Evolutionary conservation across 306 rosid species (phyloP).

Genomic region (Sechiopsis laciniata): DNA sequence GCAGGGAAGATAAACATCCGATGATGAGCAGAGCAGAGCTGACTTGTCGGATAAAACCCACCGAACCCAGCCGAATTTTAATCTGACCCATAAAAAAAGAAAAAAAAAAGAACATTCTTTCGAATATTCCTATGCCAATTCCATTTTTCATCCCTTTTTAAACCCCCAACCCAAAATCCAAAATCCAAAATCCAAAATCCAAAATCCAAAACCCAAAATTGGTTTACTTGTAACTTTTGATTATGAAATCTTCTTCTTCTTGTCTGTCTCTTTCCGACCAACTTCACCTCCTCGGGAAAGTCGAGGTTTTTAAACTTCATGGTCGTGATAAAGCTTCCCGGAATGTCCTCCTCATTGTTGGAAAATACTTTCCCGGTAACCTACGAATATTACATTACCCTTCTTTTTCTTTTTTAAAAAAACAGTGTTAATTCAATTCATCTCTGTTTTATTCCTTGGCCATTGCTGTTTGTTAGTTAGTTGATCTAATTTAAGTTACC

Average conservation of each 20-base stretch:
- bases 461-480: too few relatives aligned
- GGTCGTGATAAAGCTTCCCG: slow-evolving; percentile 21
- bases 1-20: background rate
- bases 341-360: slow-evolving; percentile 13
- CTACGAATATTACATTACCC: too few relatives aligned
- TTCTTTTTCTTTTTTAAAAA: background rate
- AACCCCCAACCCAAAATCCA: too few relatives aligned
- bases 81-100: background rate
- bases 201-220: background rate
- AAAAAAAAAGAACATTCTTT: background rate
- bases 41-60: slow-evolving; percentile 17
- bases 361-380: slow-evolving; percentile 20
- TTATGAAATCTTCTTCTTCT: background rate
- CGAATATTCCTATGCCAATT: slow-evolving; percentile 10
- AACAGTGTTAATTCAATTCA: background rate
- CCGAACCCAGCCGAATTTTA: slow-evolving; percentile 4
- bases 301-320: slow-evolving; percentile 12
- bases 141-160: background rate
- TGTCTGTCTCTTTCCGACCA: slow-evolving; percentile 11
- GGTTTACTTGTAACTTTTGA: background rate
- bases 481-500: too few relatives aligned
- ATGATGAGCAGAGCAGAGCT: background rate
- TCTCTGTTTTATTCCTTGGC: slow-evolving; percentile 1
- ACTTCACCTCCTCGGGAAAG: slow-evolving; percentile 14
- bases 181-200: too few relatives aligned